Evolutionary conservation across 495 filamentous ascomycete species (phyloP).

Genomic region (Parmelia sp.): DNA sequence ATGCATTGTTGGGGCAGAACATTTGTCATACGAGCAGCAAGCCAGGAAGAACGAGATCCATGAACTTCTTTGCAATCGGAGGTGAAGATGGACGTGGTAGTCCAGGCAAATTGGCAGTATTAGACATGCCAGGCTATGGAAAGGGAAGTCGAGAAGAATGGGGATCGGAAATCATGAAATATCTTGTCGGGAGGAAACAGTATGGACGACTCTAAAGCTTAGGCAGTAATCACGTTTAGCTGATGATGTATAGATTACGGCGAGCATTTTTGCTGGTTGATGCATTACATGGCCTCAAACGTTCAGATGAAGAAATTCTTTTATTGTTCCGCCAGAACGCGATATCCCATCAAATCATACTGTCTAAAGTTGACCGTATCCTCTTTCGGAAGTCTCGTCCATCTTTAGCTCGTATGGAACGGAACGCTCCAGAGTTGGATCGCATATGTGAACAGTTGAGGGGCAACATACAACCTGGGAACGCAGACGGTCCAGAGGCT

Average conservation of each 20-base stretch:
- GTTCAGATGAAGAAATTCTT: constrained; percentile 61
- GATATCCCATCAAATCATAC: constrained; percentile 68
- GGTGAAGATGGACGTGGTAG: constrained; percentile 48
- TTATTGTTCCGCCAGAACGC: constrained; percentile 52
- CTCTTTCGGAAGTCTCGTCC: constrained; percentile 14
- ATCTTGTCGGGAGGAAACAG: constrained; percentile 64
- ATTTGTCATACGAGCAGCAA: constrained; percentile 59
- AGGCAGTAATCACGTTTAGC: background rate
- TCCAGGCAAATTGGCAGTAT: constrained; percentile 54
- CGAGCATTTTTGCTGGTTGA: constrained; percentile 83
- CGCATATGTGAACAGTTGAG: constrained; percentile 23
- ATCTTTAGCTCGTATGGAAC: constrained; percentile 26
- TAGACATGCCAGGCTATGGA: constrained; percentile 97
- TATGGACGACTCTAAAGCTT: constrained; percentile 19
- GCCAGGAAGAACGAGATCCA: constrained; percentile 69
- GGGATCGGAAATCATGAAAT: constrained; percentile 84
- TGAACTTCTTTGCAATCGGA: constrained; percentile 81
- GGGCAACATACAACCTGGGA: constrained; percentile 29
- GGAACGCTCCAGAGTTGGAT: constrained; percentile 28
- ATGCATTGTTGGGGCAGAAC: constrained; percentile 62
- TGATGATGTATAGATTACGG: constrained; percentile 43
- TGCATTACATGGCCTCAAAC: constrained; percentile 71
- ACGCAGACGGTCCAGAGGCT: constrained; percentile 38
- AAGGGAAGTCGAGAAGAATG: constrained; percentile 66
- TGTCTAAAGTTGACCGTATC: constrained; percentile 73